These are phyloP conservation scores for Cynanchum wilfordii DNA, from an alignment of 257 asterid genomes.

Conservation along the genomic window DNA sequence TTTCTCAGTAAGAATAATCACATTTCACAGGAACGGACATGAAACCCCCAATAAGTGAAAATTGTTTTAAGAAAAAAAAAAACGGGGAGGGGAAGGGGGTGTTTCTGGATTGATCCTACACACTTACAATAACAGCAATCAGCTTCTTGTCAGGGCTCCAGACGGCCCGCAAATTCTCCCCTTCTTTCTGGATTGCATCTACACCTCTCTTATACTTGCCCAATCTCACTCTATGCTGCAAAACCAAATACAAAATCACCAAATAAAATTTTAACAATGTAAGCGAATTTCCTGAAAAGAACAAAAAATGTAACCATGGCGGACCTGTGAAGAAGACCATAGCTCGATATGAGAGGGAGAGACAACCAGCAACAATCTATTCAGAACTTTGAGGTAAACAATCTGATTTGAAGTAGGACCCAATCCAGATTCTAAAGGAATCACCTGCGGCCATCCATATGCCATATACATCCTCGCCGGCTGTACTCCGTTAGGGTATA, in stretches of 20 bases:
- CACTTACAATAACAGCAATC: slow-evolving; percentile 81
- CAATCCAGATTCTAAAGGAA: slow-evolving; percentile 67
- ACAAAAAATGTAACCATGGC: not conserved
- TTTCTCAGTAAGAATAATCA: not conserved
- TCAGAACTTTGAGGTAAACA: slow-evolving; percentile 70
- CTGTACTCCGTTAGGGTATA: not conserved
- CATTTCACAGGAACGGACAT: not conserved
- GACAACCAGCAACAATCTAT: slow-evolving; percentile 78
- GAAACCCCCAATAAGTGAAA: not conserved
- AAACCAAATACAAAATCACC: not conserved
- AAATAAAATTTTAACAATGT: not conserved
- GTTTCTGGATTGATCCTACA: not conserved
- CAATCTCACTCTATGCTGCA: slow-evolving; percentile 98
- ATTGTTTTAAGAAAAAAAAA: not conserved
- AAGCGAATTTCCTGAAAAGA: not conserved
- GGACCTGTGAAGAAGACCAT: slow-evolving; percentile 92
- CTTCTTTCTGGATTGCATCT: slow-evolving; percentile 68
- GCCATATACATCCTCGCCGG: slow-evolving; percentile 91
- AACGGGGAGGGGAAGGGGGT: not conserved
- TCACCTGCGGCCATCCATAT: slow-evolving; percentile 99
- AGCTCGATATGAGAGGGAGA: slow-evolving; percentile 85
- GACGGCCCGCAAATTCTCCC: slow-evolving; percentile 84
- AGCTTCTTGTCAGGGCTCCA: slow-evolving; percentile 96
- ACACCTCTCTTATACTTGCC: slow-evolving; percentile 72
- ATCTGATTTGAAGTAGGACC: slow-evolving; percentile 61